Base-by-base conservation (phyloP, 352 stramenopile genomes). In the Phytophthora rubi region DNA sequence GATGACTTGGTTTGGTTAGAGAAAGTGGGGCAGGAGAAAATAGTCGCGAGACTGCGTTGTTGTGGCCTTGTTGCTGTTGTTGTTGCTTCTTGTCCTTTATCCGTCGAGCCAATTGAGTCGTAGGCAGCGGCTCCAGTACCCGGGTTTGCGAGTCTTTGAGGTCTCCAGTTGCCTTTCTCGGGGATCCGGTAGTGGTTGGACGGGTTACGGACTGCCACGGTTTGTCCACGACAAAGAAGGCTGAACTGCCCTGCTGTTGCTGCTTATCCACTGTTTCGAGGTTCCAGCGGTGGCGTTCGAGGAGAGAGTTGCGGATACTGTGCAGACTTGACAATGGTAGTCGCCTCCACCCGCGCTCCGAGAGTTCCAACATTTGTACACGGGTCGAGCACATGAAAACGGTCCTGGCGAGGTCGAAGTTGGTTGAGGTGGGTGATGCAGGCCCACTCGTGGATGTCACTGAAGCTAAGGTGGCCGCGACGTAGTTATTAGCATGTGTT, bases 261-360 rank as follows among this genome's bases (percentile, higher is more conserved):
- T 86, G 77, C 30, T 74, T 73, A 18, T 75, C 56, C 3, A 74
- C 73, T 9, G 71, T 62, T 13, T 72, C 65, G 3, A 83, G 61
- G 51, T 93, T 84, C 81, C 82, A 93, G 4, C 73, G 76, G 64
- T 90, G 81, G 2, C 85, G 82, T 58, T 90, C 81, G 0, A 90
- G 57, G 10, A 93, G 51, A 0, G 69, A 74, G n/a, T 73, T 80
- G 8, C 74, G 76, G n/a, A 90, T 80, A 42, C 64, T 75, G 3
- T 75, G 68, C 12, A 91, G 53, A 67, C 79, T 88, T 7, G 69
- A 64, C 1, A 80, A 59, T 5, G 73, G 74, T 3, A 93, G 70
- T 0, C 85, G 74, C 10, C 82, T 75, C 85, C 85, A 93, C 0
- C 82, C 83, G n/a, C 77, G 75, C 56, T 92, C 85, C 0, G 80